A percentile compares a stretch with the other conserved stretches of the same genome.
Conservation (phyloP, 805 yeast genomes). For the Teunomyces tritomae region DNA sequence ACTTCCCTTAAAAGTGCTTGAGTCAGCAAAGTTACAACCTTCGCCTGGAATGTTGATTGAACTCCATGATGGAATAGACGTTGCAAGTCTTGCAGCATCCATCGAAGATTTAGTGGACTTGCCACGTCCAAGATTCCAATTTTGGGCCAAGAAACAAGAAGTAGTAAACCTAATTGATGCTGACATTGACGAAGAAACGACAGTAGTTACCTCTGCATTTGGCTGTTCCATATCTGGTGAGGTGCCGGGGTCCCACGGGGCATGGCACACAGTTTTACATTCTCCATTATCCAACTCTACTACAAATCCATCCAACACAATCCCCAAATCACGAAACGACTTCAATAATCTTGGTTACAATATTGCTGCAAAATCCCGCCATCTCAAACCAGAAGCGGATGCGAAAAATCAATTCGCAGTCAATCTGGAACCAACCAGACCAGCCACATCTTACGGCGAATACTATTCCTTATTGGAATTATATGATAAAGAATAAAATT, state of each 20-base stretch:
- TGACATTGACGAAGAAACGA: neutral
- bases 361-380: slow-evolving; percentile 18
- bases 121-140: neutral
- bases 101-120: neutral
- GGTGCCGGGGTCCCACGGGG: slow-evolving; percentile 5
- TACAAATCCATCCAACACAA: slow-evolving; percentile 35
- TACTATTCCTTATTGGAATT: neutral
- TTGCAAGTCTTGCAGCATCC: neutral
- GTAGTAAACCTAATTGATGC: neutral
- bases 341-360: slow-evolving; percentile 23
- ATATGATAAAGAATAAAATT: neutral
- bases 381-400: neutral
- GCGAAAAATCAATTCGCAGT: slow-evolving; percentile 14
- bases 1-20: neutral
- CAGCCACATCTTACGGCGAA: neutral
- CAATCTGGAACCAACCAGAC: slow-evolving; percentile 17
- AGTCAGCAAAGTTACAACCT: neutral
- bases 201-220: no score
- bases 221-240: neutral
- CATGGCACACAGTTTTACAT: slow-evolving; percentile 32
- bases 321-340: slow-evolving; percentile 20
- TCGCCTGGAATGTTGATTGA: neutral
- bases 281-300: slow-evolving; percentile 31
- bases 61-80: neutral
- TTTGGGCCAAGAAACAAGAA: neutral